Percentiles rank a stretch among this genome's conserved stretches.
Conservation (phyloP, 495 filamentous ascomycete species). For the Aspergillus leporis region DNA sequence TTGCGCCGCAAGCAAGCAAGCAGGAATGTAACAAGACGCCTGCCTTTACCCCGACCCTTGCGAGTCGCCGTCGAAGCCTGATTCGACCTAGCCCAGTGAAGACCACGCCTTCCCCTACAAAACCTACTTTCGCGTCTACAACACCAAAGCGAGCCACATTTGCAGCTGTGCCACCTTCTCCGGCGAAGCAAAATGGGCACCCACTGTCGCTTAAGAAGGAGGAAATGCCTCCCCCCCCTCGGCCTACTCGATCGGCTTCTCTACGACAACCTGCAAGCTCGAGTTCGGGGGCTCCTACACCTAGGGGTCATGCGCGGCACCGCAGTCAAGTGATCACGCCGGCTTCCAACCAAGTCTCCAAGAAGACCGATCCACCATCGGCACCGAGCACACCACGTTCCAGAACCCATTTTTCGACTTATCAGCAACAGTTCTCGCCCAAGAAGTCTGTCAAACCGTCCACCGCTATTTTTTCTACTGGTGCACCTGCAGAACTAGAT, state of each 20-base stretch:
- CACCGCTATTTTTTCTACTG: constrained; percentile 34
- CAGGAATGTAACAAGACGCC: constrained; percentile 13
- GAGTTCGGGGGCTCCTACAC: constrained; percentile 16
- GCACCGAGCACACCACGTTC: constrained; percentile 27
- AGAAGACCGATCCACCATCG: constrained; percentile 12
- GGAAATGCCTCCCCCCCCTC: constrained; percentile 40
- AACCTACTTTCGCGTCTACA: constrained; percentile 18
- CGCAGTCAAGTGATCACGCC: constrained; percentile 37
- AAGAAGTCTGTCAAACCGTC: constrained; percentile 63
- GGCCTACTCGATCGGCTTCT: constrained; percentile 42
- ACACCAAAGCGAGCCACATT: constrained; percentile 23
- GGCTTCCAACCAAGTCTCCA: constrained; percentile 19
- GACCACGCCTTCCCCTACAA: constrained; percentile 15
- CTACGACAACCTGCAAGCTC: constrained; percentile 36
- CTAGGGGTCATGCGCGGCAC: constrained; percentile 36
- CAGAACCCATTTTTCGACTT: constrained; percentile 61
- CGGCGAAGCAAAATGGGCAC: constrained; percentile 29
- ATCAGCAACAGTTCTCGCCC: constrained; percentile 70
- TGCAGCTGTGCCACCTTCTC: constrained; percentile 30
- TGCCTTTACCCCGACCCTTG: constrained; percentile 8
- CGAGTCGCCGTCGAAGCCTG: constrained; percentile 37
- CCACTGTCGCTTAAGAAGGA: constrained; percentile 39
- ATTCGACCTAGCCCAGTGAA: constrained; percentile 31
- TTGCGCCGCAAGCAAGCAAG: constrained; percentile 9
- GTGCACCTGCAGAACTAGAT: constrained; percentile 12